Evolutionary conservation across 1,284 basidiomycete species (phyloP), one percentile per base, ranked within the genome.

Genomic region (Heterobasidion irregulare): DNA sequence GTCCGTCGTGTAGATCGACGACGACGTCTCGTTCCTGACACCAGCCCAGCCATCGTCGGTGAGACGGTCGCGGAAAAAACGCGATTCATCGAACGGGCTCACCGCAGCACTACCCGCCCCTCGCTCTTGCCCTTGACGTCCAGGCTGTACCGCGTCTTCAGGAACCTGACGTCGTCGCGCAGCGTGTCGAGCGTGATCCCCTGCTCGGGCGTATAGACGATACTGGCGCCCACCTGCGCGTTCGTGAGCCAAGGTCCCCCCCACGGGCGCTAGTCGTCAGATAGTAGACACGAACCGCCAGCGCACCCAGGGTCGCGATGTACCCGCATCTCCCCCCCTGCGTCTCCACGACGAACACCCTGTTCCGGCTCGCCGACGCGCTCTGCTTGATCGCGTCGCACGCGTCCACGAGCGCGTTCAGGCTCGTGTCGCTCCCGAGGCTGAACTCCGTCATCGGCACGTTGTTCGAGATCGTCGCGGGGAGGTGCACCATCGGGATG

Each of bases 311-410:
- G 1, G 94, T 89, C 7, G 95, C 94, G 58, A 99, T 84, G 70
- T 97, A 98, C 9, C 97, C 96, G 68, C 92, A 97, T 72, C 88
- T 88, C 38, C 96, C 96, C 55, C 97, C 96, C 71, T 99, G 97
- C 0, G 95, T 98, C 74, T 99, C 95, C 32, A 99, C 93, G 1
- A 99, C 90, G 68, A 99, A 99, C 54, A 98, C 95, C 50, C 96
- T 77, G 70, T 98, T 96, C 61, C 96, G 75, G 64, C 92, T 95
- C 6, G 96, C 96, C 52, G 90, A 92, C 6, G 97, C 96, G 64
- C 91, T 94, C 77, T 99, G 97, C 75, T 95, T 97, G 73, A 99
- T 97, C 35, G 94, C 88, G 72, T 99, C 97, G 67, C 95, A 98
- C 2, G 97, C 95, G 58, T 94, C 89, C 43, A 98, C 94, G n/a